Evolutionary conservation across 2,329 filamentous ascomycete species (phyloP), one percentile per base, ranked within the genome.

Genomic region (Botrytis elliptica): DNA sequence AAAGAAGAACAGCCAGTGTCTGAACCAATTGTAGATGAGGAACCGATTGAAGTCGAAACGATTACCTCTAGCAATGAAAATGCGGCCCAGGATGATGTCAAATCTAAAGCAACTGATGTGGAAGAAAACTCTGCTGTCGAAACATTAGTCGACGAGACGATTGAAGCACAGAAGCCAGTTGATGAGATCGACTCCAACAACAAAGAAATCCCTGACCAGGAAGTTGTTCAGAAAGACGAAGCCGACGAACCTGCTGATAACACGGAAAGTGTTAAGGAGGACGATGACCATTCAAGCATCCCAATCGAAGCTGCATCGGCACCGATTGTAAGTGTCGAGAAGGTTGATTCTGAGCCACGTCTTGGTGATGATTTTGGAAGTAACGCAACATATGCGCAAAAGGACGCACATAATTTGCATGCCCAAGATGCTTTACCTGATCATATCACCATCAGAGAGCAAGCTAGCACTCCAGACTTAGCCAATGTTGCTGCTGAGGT

Each of bases 291-390:
- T 29, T 1, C 66, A 57, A 57, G 38, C 18, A 57, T 57, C 29
- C 25, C 66, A 25, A 33, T 38, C n/a, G 66, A 57, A 57, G 49
- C 33, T 42, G 49, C 40, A 29, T 44, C 66, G 49, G 40, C 40
- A 22, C 82, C 82, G 12, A 73, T 76, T 16, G 64, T 82, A 20
- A 62, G 69, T 22, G 77, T 83, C 29, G 82, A 84, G 74, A 82
- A 83, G 74, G 79, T 78, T 1, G 82, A 83, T 65, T 75, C 79
- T 9, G 74, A 78, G 66, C 81, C 81, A 33, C 77, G 76, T 18
- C 76, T 81, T 78, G 82, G 80, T 20, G 82, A 84, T 62, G 81
- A 83, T 74, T 81, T 83, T 74, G 81, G 81, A 10, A 64, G 77
- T 10, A 72, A 79, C 64, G 81, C 81, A 38, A 83, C 81, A 7